Base-by-base conservation (phyloP, 345 rosid genomes). In the Odontarrhena argentea region DNA sequence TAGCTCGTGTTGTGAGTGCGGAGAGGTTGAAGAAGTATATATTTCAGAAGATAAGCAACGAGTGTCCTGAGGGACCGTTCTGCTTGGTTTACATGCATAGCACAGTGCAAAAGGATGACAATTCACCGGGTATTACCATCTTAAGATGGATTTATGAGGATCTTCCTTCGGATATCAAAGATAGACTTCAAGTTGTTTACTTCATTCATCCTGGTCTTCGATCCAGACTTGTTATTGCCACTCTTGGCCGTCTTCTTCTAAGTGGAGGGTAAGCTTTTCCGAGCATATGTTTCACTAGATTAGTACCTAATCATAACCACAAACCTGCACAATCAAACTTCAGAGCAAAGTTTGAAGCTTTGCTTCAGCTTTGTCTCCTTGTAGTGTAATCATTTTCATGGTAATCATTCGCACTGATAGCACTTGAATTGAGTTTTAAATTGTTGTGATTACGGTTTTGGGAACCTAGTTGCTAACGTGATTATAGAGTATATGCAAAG, bases 61-160 rank as follows among this genome's bases (percentile, higher is more conserved):
- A 88, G 68, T 75, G 84, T 67, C 88, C 95, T 0, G 92, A 88
- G 52, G 99, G 96, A 42, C 91, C 96, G 1, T 87, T 83, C 60
- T 84, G 85, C 74, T 79, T 90, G 60, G 92, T 85, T 69, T 93
- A 93, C 75, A 79, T 90, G 84, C 98, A 90, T 50, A 86, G 82
- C 54, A 84, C 84, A 3, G 97, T 86, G 63, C 97, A 90, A 58
- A 93, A 83, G 67, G 96, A 88, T 45, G 97, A 93, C 0, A 93
- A 90, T 56, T 86, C 80, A 8, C 98, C 96, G 1, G 98, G 97
- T 9, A 26, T 88, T 9, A 85, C 89, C 42, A 85, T 90, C 67
- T 78, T 93, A 81, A 84, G 98, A 80, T 90, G 94, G 96, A 93
- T 93, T 58, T 93, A 93, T 44, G 97, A 90, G 79, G 94, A 88